These are phyloP conservation scores for Mesostigma viride DNA, from an alignment of 139 green algal genomes.

Conservation along the genomic window DNA sequence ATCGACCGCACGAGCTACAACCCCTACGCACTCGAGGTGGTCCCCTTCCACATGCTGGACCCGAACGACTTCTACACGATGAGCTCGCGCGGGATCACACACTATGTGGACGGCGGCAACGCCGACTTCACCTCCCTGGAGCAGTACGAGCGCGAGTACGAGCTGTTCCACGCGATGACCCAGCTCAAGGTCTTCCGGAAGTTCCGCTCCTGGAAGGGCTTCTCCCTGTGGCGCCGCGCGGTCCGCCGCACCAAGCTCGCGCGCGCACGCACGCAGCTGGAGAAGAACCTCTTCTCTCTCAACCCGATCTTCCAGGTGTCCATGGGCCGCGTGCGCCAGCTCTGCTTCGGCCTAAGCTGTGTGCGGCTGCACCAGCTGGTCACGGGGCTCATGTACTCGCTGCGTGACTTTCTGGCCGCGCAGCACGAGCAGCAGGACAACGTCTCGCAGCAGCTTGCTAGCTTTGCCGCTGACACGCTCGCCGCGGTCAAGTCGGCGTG, in stretches of 20 bases:
- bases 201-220: conserved; percentile 66
- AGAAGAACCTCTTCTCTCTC: conserved; percentile 60
- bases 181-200: conserved; percentile 47
- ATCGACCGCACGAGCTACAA: conserved; percentile 39
- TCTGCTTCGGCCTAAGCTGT: conserved; percentile 47
- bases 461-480: conserved; percentile 13
- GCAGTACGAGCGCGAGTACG: conserved; percentile 62
- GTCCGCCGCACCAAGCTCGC: conserved; percentile 52
- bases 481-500: conserved; percentile 47
- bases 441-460: conserved; percentile 26
- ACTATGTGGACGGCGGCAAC: conserved; percentile 40
- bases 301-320: conserved; percentile 52
- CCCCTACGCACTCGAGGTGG: conserved; percentile 63
- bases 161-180: conserved; percentile 53
- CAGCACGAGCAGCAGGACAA: conserved; percentile 34
- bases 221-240: conserved; percentile 48
- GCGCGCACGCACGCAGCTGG: conserved; percentile 35
- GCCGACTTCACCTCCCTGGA: conserved; percentile 64
- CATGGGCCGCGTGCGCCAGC: conserved; percentile 34
- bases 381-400: conserved; percentile 33
- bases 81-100: conserved; percentile 56
- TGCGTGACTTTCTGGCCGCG: conserved; percentile 43
- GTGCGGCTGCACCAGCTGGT: conserved; percentile 50
- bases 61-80: conserved; percentile 67
- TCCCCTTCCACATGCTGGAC: conserved; percentile 36